phyloP scores from a whole-genome alignment of 1,284 basidiomycete genomes.

The Cutaneotrichosporon sp. region DNA sequence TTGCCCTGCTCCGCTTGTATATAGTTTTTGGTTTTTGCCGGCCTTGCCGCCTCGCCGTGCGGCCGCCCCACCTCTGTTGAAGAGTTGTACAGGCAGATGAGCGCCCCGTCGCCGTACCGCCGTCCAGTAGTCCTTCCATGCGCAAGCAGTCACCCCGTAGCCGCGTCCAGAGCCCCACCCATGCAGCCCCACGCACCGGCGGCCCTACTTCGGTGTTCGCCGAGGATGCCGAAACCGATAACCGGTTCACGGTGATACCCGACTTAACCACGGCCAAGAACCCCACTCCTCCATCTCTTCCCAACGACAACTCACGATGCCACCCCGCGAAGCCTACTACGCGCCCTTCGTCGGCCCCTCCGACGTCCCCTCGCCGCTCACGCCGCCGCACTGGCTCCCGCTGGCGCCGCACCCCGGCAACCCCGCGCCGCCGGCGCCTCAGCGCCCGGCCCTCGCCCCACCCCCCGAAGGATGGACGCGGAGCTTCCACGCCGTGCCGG shows the following conservation, averaged over 20 bases:
- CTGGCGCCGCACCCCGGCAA: slow-evolving; percentile 17
- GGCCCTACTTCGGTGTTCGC: not conserved
- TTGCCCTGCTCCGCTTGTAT: not conserved
- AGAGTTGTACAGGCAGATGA: too few relatives aligned
- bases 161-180: too few relatives aligned
- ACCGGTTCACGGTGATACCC: not conserved
- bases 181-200: not conserved
- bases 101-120: too few relatives aligned
- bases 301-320: not conserved
- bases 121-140: too few relatives aligned
- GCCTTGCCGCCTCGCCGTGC: too few relatives aligned
- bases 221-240: not conserved
- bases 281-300: not conserved
- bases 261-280: not conserved
- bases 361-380: slow-evolving; percentile 3
- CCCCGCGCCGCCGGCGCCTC: slow-evolving; percentile 7
- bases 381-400: slow-evolving; percentile 7
- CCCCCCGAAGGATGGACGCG: slow-evolving; percentile 54
- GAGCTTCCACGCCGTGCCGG: slow-evolving; percentile 70
- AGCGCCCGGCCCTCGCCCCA: slow-evolving; percentile 30
- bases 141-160: too few relatives aligned
- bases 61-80: too few relatives aligned
- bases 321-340: slow-evolving; percentile 9
- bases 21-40: too few relatives aligned
- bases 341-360: slow-evolving; percentile 4